Evolutionary conservation across 2,329 filamentous ascomycete genomes (phyloP), one percentile per base, ranked within the genome.

Genomic region (Metarhizium humberi): DNA sequence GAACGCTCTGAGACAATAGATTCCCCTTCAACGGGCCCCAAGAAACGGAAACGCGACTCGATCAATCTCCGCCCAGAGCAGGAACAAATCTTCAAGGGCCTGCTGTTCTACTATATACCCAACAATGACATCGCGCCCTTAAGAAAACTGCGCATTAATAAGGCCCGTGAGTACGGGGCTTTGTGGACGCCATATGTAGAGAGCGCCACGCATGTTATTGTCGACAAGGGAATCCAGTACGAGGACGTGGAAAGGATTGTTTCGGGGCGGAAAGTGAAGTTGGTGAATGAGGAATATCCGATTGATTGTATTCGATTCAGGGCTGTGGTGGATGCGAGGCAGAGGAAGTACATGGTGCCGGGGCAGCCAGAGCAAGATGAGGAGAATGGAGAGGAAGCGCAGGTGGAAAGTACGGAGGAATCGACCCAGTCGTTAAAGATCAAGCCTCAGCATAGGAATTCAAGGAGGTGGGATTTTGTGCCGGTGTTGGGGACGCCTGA

Each of bases 81-180:
- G 1, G 69, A 80, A 55, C 77, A 80, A 60, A 76, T 88, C 5
- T 85, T 91, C 65, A 77, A 73, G 48, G 78, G 72, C 0, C 68
- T 88, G n/a, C 67, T 72, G 0, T 86, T 90, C 60, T 88, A 83
- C 70, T 96, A 94, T 67, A 82, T 95, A 6, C 92, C 91, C 0
- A 88, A 94, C 60, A 82, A 90, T 59, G 86, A 92, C 59, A 78
- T 87, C 50, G 81, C 85, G 36, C 79, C 80, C 11, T 75, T 80
- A 7, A 81, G 92, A 43, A 81, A 81, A 54, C 70, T 85, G 56
- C 84, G 88, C 4, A 95, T 96, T 53, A 79, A 79, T 34, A 91
- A 86, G 67, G 85, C 88, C 0, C 78, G 82, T 52, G 84, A 90
- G 63, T 85, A 85, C 66, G 92, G 92, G 47, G 92, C 87, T 1